Evolutionary conservation across 805 yeast species (phyloP).

Genomic region (Ogataea thermomethanolica): DNA sequence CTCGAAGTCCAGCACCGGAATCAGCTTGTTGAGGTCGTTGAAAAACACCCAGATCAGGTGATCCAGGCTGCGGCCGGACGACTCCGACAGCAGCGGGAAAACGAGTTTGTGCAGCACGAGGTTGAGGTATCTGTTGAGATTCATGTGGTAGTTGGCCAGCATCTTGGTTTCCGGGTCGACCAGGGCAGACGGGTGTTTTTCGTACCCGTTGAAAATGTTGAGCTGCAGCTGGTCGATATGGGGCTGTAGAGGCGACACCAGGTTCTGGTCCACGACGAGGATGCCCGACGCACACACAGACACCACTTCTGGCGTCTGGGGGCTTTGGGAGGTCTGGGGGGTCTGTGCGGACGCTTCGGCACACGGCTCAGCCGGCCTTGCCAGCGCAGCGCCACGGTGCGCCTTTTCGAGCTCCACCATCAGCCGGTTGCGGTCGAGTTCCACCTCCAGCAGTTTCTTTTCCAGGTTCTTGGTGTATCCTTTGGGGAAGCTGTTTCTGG

Average conservation of each 20-base stretch:
- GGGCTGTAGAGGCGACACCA: slow-evolving; percentile 26
- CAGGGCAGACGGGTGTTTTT: slow-evolving; percentile 10
- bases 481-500: slow-evolving; percentile 75
- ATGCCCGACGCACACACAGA: slow-evolving; percentile 23
- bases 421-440: slow-evolving; percentile 47
- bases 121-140: slow-evolving; percentile 34
- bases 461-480: slow-evolving; percentile 79
- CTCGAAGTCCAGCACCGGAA: slow-evolving; percentile 53
- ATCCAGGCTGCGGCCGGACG: slow-evolving; percentile 34
- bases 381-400: background rate
- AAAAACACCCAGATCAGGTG: slow-evolving; percentile 47
- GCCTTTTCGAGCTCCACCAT: slow-evolving; percentile 28
- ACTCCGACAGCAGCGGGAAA: slow-evolving; percentile 28
- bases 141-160: slow-evolving; percentile 35
- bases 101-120: slow-evolving; percentile 32
- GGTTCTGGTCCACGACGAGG: slow-evolving; percentile 27
- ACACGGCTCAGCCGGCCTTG: no score
- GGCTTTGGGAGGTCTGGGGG: background rate
- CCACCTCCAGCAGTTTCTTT: slow-evolving; percentile 54
- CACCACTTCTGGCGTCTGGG: background rate
- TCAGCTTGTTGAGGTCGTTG: slow-evolving; percentile 48
- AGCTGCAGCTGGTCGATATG: slow-evolving; percentile 22
- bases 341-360: background rate
- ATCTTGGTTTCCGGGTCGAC: slow-evolving; percentile 19
- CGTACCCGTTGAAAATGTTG: slow-evolving; percentile 32